A percentile compares a stretch with the other conserved stretches of the same genome.
Conservation (phyloP, 148 eudicot genomes). For the Vaccinium darrowii region DNA sequence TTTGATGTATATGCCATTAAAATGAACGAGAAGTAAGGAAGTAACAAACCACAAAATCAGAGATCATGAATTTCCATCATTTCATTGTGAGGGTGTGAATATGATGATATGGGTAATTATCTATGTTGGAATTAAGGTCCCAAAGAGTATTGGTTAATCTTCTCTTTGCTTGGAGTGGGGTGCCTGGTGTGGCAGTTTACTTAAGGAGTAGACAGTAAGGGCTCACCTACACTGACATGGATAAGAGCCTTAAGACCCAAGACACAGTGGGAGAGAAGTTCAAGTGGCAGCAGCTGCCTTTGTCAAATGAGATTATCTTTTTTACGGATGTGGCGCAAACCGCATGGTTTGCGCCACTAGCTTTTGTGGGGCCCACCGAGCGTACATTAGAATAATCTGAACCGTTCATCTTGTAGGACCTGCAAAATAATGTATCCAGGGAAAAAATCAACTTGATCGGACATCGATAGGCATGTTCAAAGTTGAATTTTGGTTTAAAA, state of each 20-base stretch:
- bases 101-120: not conserved
- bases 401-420: too few relatives aligned
- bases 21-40: not conserved
- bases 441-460: too few relatives aligned
- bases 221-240: slow-evolving; percentile 37
- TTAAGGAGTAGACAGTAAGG: slow-evolving; percentile 39
- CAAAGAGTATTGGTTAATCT: slow-evolving; percentile 35
- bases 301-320: not conserved
- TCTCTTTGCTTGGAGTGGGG: slow-evolving; percentile 35
- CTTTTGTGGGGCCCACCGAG: too few relatives aligned
- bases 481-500: too few relatives aligned
- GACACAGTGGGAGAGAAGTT: slow-evolving; percentile 38
- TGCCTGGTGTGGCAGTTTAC: slow-evolving; percentile 51
- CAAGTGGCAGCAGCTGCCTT: slow-evolving; percentile 24
- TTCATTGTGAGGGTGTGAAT: not conserved
- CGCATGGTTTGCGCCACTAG: too few relatives aligned
- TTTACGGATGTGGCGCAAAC: too few relatives aligned
- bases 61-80: not conserved
- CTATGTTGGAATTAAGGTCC: slow-evolving; percentile 11
- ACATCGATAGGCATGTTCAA: too few relatives aligned
- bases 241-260: slow-evolving; percentile 43
- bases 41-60: not conserved
- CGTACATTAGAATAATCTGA: too few relatives aligned
- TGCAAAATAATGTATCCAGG: too few relatives aligned
- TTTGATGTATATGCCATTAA: not conserved